These are phyloP conservation scores for Ogataea minuta DNA, from an alignment of 805 yeast species.

Conservation along the genomic window DNA sequence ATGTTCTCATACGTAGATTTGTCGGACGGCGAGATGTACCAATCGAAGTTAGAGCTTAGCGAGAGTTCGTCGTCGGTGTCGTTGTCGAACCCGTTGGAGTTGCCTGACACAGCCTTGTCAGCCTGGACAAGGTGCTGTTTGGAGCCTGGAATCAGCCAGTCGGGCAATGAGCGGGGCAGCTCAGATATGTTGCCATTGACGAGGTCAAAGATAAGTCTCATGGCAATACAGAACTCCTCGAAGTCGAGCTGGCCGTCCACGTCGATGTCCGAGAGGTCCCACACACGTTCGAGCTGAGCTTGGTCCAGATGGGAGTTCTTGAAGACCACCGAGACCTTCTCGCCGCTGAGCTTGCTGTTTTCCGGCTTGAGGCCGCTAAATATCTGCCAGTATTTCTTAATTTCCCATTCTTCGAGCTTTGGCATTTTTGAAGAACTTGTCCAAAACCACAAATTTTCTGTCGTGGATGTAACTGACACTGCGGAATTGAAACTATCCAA, in stretches of 20 bases:
- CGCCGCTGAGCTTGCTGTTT: constrained; percentile 77
- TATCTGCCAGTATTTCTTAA: constrained; percentile 96
- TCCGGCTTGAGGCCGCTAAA: constrained; percentile 86
- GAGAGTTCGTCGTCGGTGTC: constrained; percentile 65
- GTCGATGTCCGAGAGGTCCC: constrained; percentile 94
- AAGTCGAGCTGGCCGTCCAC: constrained; percentile 89
- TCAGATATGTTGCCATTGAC: constrained; percentile 63
- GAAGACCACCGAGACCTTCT: constrained; percentile 78
- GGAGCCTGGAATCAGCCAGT: constrained; percentile 89
- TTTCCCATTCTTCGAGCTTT: constrained; percentile 89
- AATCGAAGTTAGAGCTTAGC: constrained; percentile 72
- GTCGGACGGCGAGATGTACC: constrained; percentile 95
- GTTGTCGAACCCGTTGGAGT: constrained; percentile 32
- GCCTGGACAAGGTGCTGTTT: constrained; percentile 86
- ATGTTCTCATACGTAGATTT: constrained; percentile 74
- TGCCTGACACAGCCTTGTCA: constrained; percentile 56
- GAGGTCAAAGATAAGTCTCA: constrained; percentile 90
- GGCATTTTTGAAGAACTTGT: constrained; percentile 38
- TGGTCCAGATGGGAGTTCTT: constrained; percentile 85
- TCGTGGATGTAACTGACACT: background rate
- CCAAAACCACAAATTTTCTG: background rate
- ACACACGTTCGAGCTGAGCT: constrained; percentile 72
- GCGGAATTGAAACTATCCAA: background rate
- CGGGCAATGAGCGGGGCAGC: constrained; percentile 76
- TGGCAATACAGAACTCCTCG: constrained; percentile 96